Evolutionary conservation across 345 rosid species (phyloP).

Genomic region (Adansonia digitata): DNA sequence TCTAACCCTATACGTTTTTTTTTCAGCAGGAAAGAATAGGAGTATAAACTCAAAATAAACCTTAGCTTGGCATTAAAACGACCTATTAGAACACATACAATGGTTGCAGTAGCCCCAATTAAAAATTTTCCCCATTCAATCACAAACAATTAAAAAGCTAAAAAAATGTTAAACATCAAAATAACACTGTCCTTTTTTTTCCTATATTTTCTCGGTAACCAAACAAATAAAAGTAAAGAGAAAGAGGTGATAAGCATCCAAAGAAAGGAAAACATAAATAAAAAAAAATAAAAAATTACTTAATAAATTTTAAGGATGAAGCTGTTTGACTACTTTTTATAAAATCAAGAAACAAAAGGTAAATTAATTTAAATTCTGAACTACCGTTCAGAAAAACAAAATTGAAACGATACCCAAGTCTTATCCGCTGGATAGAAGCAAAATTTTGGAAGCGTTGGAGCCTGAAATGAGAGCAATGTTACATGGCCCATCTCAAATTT

Average conservation of each 20-base stretch:
- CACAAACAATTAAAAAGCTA: background rate
- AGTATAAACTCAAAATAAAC: background rate
- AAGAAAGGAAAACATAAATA: background rate
- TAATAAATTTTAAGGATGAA: background rate
- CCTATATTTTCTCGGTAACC: background rate
- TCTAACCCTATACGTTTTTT: background rate
- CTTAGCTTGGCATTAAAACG: background rate
- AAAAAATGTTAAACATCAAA: background rate
- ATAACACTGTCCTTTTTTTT: background rate
- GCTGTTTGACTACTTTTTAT: background rate
- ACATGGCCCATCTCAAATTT: too few relatives aligned
- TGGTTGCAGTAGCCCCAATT: background rate
- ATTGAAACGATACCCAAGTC: background rate
- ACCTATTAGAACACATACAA: background rate
- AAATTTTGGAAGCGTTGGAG: background rate
- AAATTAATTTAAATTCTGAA: background rate
- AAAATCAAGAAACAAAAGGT: background rate
- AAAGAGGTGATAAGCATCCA: background rate
- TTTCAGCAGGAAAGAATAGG: background rate
- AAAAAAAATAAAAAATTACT: background rate
- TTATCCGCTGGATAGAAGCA: slow-evolving; percentile 9
- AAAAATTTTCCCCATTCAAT: background rate
- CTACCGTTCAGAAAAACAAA: slow-evolving; percentile 7
- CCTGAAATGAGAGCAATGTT: too few relatives aligned
- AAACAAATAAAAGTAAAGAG: background rate